Conservation (phyloP, 257 asterid species). For the Primulina huaijiensis region DNA sequence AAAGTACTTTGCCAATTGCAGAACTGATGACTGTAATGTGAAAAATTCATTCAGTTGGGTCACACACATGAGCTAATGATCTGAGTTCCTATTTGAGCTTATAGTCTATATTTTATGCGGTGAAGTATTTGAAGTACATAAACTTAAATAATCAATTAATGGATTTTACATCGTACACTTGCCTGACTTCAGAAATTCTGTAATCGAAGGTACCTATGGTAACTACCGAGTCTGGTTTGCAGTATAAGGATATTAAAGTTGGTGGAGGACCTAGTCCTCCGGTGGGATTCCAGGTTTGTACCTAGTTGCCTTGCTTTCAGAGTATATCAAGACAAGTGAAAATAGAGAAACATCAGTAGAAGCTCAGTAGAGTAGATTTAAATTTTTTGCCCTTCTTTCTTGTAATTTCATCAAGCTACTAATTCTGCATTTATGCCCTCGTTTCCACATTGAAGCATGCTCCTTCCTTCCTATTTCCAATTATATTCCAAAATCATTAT, state of each 20-base stretch:
- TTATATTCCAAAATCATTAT: neutral
- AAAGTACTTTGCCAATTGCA: neutral
- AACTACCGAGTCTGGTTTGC: constrained; percentile 90
- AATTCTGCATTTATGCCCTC: neutral
- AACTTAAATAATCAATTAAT: neutral
- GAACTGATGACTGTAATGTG: neutral
- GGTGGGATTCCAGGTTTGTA: constrained; percentile 85
- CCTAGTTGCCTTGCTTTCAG: neutral
- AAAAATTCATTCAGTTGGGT: neutral
- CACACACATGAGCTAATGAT: neutral
- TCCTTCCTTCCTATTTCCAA: neutral
- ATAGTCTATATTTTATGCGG: neutral
- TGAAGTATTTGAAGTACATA: neutral
- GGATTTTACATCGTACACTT: neutral
- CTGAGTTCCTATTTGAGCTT: no score
- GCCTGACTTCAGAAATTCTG: constrained; percentile 23
- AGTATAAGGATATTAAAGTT: constrained; percentile 87
- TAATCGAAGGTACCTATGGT: constrained; percentile 68
- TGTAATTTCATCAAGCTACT: neutral
- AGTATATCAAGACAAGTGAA: neutral
- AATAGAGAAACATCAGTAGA: neutral
- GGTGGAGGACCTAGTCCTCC: constrained; percentile 96
- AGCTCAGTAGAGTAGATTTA: neutral
- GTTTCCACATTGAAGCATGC: no score
- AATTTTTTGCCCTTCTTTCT: neutral